Evolutionary conservation across 345 rosid genomes (phyloP).

Genomic region (Citrus maxima): DNA sequence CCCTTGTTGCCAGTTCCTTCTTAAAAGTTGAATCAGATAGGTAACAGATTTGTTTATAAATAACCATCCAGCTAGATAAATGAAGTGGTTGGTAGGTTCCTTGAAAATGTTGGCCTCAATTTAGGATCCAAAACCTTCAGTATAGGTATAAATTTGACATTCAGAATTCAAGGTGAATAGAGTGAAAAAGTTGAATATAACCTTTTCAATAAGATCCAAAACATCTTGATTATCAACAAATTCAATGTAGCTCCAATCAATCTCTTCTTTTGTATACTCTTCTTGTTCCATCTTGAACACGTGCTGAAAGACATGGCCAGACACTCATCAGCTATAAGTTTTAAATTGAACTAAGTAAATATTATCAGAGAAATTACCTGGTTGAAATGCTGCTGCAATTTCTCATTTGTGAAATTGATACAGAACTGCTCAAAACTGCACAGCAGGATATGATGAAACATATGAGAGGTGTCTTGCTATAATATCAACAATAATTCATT

Average conservation of each 20-base stretch:
- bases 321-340: conserved; percentile 13
- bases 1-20: background rate
- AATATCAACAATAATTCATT: background rate
- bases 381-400: conserved; percentile 96
- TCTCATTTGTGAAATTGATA: conserved; percentile 93
- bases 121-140: background rate
- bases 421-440: conserved; percentile 97
- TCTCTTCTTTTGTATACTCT: conserved; percentile 92
- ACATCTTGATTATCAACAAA: conserved; percentile 98
- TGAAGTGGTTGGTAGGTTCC: background rate
- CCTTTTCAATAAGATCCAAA: conserved; percentile 92
- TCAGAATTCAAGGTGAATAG: background rate
- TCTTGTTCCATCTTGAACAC: conserved; percentile 99
- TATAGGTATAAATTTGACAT: background rate
- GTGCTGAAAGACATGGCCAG: conserved; percentile 51
- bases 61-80: background rate
- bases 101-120: background rate
- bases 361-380: conserved; percentile 49
- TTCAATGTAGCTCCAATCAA: conserved; percentile 95
- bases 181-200: conserved; percentile 18
- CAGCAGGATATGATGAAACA: conserved; percentile 4
- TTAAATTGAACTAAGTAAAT: conserved; percentile 1
- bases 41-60: background rate
- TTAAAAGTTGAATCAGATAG: background rate
- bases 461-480: background rate